phyloP scores from a whole-genome alignment of 192 early-diverging fungal genomes.

The Dimargaris cristalligena region DNA sequence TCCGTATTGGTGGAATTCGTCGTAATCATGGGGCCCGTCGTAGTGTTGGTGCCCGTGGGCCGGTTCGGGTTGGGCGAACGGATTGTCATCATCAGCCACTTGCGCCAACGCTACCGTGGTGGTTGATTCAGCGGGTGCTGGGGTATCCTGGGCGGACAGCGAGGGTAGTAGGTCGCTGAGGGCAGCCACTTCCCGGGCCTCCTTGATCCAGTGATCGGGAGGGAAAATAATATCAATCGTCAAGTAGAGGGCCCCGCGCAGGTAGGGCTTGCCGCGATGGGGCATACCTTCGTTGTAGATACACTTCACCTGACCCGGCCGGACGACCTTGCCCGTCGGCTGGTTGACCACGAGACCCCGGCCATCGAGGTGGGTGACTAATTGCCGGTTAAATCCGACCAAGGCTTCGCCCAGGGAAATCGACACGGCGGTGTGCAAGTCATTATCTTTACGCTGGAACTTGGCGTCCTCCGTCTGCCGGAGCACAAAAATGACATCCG shows the following conservation, averaged over 20 bases:
- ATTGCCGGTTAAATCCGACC: conserved; percentile 67
- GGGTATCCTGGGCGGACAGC: not conserved
- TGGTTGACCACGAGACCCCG: conserved; percentile 69
- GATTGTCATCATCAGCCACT: not conserved
- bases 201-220: not conserved
- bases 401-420: conserved; percentile 84
- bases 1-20: no score
- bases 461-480: conserved; percentile 61
- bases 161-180: not conserved
- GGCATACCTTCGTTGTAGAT: conserved; percentile 92
- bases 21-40: no score
- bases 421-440: conserved; percentile 60
- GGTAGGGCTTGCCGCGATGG: conserved; percentile 9
- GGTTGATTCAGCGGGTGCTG: not conserved
- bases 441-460: conserved; percentile 66
- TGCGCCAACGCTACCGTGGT: not conserved
- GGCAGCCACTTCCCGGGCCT: not conserved
- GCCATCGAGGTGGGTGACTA: conserved; percentile 77
- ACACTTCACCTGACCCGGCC: conserved; percentile 73
- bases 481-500: conserved; percentile 84
- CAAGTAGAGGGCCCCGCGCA: conserved; percentile 3
- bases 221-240: conserved; percentile 2
- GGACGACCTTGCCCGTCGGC: conserved; percentile 66
- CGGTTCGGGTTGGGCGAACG: no score
- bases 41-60: no score